Evolutionary conservation across 2,329 filamentous ascomycete genomes (phyloP).

Genomic region (Trematosphaeria pertusa): DNA sequence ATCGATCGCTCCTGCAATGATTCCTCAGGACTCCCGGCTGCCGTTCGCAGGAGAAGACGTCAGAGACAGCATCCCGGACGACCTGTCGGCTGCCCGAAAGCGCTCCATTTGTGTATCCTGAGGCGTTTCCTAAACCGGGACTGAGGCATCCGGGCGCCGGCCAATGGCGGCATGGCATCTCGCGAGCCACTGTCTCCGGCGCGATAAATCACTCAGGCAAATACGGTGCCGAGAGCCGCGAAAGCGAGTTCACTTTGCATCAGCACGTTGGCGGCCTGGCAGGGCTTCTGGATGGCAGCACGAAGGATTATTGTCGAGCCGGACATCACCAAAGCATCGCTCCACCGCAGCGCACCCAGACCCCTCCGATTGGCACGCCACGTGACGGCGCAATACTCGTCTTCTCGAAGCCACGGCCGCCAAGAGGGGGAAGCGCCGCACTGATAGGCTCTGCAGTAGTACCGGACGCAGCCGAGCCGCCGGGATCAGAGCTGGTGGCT

Average conservation of each 20-base stretch:
- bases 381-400: conserved; percentile 22
- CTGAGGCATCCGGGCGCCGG: conserved; percentile 38
- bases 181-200: too few relatives aligned
- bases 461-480: conserved; percentile 11
- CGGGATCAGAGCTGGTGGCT: conserved; percentile 16
- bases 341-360: conserved; percentile 1
- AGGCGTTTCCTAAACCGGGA: conserved; percentile 39
- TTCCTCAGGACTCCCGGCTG: conserved; percentile 23
- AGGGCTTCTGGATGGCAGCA: too few relatives aligned
- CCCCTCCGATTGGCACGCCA: too few relatives aligned
- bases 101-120: conserved; percentile 23
- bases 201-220: too few relatives aligned
- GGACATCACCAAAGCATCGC: background rate
- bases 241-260: too few relatives aligned
- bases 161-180: conserved; percentile 6
- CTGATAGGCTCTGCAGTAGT: conserved; percentile 2
- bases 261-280: too few relatives aligned
- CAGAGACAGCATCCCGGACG: conserved; percentile 1
- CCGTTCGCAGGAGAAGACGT: conserved; percentile 4
- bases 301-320: too few relatives aligned
- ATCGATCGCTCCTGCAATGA: conserved; percentile 19
- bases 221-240: too few relatives aligned
- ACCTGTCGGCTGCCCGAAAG: background rate
- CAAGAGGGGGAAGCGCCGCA: conserved; percentile 5
- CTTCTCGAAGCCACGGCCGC: conserved; percentile 4